Evolutionary conservation across 1,284 basidiomycete species (phyloP).

Genomic region (Xerocomus alliaceus): DNA sequence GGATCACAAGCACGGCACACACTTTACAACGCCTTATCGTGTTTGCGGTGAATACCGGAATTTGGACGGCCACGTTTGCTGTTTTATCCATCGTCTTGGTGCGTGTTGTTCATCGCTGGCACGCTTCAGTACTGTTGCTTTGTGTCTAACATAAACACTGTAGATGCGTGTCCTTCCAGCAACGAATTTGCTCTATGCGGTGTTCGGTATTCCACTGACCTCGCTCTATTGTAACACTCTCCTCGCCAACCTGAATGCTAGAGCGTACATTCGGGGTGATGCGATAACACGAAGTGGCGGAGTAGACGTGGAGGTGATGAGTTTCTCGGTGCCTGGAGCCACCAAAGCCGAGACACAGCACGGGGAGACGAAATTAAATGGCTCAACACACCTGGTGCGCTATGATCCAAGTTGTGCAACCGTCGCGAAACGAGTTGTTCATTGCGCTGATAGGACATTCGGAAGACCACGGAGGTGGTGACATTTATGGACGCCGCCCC

Average conservation of each 20-base stretch:
- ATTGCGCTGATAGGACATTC: not conserved
- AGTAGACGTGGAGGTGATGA: not conserved
- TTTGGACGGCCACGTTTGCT: conserved; percentile 19
- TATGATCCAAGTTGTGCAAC: too few species aligned
- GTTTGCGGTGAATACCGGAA: conserved; percentile 20
- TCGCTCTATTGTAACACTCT: conserved; percentile 14
- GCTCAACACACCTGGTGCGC: too few species aligned
- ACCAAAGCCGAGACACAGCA: not conserved
- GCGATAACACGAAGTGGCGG: not conserved
- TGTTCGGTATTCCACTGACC: conserved; percentile 1
- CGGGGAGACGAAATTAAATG: too few species aligned
- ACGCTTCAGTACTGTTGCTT: too few species aligned
- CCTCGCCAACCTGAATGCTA: not conserved
- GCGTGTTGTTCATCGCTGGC: not conserved
- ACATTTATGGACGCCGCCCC: not conserved
- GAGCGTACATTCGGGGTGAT: not conserved
- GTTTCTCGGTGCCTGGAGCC: not conserved
- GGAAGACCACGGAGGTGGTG: not conserved
- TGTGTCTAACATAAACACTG: too few species aligned
- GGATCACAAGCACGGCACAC: conserved; percentile 1
- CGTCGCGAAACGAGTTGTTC: too few species aligned
- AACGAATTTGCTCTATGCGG: not conserved
- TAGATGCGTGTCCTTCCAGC: not conserved
- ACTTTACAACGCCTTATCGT: conserved; percentile 15
- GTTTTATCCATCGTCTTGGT: too few species aligned